Evolutionary conservation across 2,329 filamentous ascomycete genomes (phyloP), one percentile per base, ranked within the genome.

Genomic region (Cryphonectria naterciae): DNA sequence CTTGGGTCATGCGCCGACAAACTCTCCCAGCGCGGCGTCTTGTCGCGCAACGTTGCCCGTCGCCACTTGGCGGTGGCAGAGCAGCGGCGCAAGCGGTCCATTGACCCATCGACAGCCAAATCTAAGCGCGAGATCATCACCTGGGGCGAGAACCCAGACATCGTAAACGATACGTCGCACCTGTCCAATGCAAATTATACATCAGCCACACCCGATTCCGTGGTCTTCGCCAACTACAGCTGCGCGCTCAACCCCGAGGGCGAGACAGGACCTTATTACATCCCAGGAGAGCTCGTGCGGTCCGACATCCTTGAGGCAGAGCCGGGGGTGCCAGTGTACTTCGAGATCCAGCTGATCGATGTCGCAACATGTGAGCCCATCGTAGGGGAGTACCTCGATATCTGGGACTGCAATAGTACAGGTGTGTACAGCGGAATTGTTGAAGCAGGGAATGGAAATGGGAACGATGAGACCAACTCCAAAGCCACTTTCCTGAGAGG

Each of bases 341-440:
- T 85, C 15, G 83, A 85, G 70, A 73, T 85, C 15, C 82, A 84
- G 60, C 83, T 84, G 74, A 79, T 85, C 68, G 83, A 85, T 72
- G 79, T 84, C 68, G 80, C 81, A 67, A 84, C 82, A 41, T 85
- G 84, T 77, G 76, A 78, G 65, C 80, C 83, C 1, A 77, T 81
- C 0, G 76, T 77, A 1, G 76, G 78, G 11, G 78, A 83, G 3
- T 72, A 82, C 22, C 77, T 84, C 54, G 83, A 85, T 73, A 81
- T 84, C 61, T 85, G 83, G 83, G 79, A 82, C 54, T 83, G 82
- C 77, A 85, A 85, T 73, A 80, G 82, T 54, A 84, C 81, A 0
- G 83, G 84, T 58, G 78, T 79, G 25, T 85, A 85, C 78, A 82
- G 80, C 65, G 77, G 79, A 39, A 77, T 80, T 63, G 41, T 43